Percentiles rank a stretch among this genome's conserved stretches.
Conservation (phyloP, 768 basidiomycete genomes). For the Cubamyces sp. region DNA sequence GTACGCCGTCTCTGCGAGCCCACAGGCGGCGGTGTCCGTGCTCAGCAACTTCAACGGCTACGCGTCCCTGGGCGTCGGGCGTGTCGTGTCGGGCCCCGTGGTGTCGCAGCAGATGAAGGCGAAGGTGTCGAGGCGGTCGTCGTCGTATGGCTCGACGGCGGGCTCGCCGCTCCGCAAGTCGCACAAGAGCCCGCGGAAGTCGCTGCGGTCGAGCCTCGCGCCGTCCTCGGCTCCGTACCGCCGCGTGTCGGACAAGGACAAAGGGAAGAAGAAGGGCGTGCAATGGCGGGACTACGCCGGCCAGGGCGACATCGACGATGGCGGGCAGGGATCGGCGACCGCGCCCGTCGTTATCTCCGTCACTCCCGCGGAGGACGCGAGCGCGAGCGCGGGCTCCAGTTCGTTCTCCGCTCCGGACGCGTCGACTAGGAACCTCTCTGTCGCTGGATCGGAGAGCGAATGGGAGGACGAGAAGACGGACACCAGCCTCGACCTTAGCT, state of each 20-base stretch:
- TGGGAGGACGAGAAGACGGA: conserved; percentile 92
- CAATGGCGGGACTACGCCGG: conserved; percentile 90
- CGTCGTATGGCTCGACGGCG: conserved; percentile 44
- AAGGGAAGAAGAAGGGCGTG: conserved; percentile 70
- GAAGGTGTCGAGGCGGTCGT: conserved; percentile 47
- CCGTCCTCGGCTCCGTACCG: conserved; percentile 56
- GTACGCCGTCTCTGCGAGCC: conserved; percentile 48
- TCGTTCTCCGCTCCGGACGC: conserved; percentile 25
- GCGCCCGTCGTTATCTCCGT: conserved; percentile 26
- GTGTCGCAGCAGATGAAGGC: conserved; percentile 34
- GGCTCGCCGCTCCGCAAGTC: conserved; percentile 48
- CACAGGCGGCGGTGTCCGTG: conserved; percentile 27
- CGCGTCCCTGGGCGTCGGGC: conserved; percentile 47
- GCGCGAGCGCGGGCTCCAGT: conserved; percentile 32
- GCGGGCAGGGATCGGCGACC: conserved; percentile 36
- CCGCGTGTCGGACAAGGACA: conserved; percentile 66
- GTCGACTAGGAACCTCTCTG: conserved; percentile 26
- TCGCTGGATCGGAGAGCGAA: conserved; percentile 72
- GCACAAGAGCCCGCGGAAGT: conserved; percentile 59
- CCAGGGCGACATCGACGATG: conserved; percentile 79
- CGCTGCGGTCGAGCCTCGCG: conserved; percentile 65
- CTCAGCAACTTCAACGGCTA: conserved; percentile 59
- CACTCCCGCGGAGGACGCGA: conserved; percentile 14
- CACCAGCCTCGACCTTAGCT: conserved; percentile 66
- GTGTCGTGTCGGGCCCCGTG: conserved; percentile 55